Conservation (phyloP, 192 early-diverging fungal genomes). For the Umbelopsis isabellina region DNA sequence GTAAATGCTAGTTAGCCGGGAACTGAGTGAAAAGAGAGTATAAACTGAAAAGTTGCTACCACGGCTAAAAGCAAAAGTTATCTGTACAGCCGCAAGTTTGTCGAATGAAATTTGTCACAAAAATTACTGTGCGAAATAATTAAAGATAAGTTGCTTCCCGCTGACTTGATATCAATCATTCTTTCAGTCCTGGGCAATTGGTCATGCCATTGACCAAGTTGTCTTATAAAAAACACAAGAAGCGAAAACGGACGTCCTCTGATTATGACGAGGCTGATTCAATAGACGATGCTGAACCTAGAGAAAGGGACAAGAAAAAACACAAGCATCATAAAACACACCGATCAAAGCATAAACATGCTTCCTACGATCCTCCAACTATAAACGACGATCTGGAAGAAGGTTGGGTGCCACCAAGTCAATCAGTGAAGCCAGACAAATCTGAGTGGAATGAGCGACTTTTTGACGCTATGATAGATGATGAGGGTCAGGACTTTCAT, state of each 20-base stretch:
- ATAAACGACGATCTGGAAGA: conserved; percentile 33
- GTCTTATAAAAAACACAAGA: conserved; percentile 3
- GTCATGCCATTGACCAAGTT: conserved; percentile 6
- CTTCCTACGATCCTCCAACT: conserved; percentile 22
- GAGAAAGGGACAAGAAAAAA: neutral
- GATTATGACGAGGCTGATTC: neutral
- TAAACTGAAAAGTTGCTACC: neutral
- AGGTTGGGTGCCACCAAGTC: conserved; percentile 13
- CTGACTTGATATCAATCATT: too few species aligned
- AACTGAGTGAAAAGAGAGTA: neutral
- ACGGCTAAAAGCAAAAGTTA: neutral
- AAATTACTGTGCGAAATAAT: neutral
- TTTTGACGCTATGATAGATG: conserved; percentile 40
- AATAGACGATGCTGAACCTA: neutral
- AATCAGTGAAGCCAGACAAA: conserved; percentile 23
- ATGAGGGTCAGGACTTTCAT: conserved; percentile 33
- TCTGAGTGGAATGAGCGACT: conserved; percentile 34
- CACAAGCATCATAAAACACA: conserved; percentile 15
- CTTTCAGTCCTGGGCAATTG: too few species aligned
- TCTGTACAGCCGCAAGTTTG: neutral
- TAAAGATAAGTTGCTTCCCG: neutral
- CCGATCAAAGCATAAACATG: conserved; percentile 12
- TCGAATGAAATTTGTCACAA: neutral
- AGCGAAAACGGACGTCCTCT: neutral
- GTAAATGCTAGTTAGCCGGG: neutral